A percentile compares a stretch with the other conserved stretches of the same genome.
phyloP scores from a whole-genome alignment of 1,139 yeast species.

The Pichia sp. region DNA sequence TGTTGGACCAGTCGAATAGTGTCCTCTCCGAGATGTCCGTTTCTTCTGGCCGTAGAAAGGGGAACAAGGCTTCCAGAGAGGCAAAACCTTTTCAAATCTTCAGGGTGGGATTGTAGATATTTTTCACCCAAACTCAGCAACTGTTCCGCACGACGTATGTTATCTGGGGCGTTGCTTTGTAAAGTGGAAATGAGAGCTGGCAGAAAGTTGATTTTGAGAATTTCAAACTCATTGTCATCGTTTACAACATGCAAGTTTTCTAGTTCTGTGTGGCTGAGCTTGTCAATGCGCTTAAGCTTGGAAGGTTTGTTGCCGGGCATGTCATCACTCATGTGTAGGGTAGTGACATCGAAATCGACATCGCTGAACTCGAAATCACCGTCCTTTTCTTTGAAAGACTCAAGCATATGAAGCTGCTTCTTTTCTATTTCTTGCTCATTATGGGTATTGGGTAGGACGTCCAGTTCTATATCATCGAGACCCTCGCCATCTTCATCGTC shows the following conservation, averaged over 20 bases:
- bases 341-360: not conserved
- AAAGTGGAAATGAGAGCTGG: not conserved
- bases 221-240: not conserved
- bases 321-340: not conserved
- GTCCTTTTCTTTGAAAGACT: not conserved
- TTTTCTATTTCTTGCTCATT: not conserved
- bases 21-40: not conserved
- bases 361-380: constrained; percentile 2
- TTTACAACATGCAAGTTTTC: not conserved
- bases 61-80: constrained; percentile 1
- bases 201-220: not conserved
- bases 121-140: constrained; percentile 4
- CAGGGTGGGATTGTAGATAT: not conserved
- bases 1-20: not conserved
- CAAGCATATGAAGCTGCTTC: constrained; percentile 1
- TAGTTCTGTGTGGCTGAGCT: not conserved
- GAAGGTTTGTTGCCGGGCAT: not conserved
- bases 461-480: not conserved
- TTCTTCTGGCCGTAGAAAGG: not conserved
- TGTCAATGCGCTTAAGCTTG: not conserved
- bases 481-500: not conserved
- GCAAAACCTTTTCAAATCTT: not conserved
- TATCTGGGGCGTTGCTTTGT: not conserved
- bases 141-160: not conserved
- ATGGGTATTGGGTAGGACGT: not conserved